Evolutionary conservation across 2,329 filamentous ascomycete genomes (phyloP), one percentile per base, ranked within the genome.

Genomic region (Nemania sp.): DNA sequence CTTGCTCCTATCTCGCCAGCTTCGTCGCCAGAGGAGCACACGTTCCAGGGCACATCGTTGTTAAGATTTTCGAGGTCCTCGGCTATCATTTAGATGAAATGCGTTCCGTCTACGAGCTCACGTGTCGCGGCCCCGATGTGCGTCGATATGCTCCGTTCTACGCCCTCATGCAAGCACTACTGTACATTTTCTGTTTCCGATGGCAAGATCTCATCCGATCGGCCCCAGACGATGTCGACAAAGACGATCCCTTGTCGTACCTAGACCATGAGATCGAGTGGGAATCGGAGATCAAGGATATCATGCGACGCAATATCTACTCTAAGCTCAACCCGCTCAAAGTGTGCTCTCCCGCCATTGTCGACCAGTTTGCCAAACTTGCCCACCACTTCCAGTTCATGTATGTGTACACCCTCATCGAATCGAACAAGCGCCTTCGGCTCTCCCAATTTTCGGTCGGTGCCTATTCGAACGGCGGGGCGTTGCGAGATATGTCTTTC

Each of bases 171-270:
- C 92, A 97, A 71, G 91, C 91, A 1, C 78, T 95, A 2, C 81
- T 97, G 20, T 97, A 97, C 75, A 93, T 96, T 54, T 97, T 96
- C 68, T 99, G 94, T 77, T 99, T 99, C 78, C 86, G 94, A 50
- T 99, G 94, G 94, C 88, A 91, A 57, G 93, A 97, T 66, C 79
- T 99, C 41, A 88, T 90, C 51, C 77, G 82, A 17, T 80, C 82
- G 1, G 81, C 80, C 3, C 77, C 82, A 1, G 79, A 85, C 55
- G 77, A 73, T 56, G 80, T 82, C 52, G 88, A 83, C 72, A 82
- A 76, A 59, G 88, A 83, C 54, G 84, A 87, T 56, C 75, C 78
- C 9, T 75, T 78, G 1, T 82, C 80, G 1, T 86, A 83, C 61
- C 73, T 85, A 15, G 80, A 86, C 2, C 84, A 88, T 61, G 89